These are phyloP conservation scores for Thelephora ganbajun DNA, from an alignment of 768 basidiomycete species.

Conservation along the genomic window DNA sequence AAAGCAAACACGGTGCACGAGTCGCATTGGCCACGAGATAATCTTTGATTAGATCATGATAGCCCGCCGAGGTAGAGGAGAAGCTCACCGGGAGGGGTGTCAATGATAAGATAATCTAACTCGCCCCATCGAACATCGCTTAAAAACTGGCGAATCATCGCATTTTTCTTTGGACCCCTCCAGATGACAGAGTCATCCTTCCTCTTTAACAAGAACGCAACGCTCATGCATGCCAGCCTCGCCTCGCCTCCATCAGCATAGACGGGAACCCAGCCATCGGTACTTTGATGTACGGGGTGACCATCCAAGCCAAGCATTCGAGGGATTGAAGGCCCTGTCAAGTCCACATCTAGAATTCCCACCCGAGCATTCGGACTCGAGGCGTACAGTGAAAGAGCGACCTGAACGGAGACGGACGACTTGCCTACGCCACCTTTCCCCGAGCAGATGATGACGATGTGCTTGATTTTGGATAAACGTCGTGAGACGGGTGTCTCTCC, in stretches of 20 bases:
- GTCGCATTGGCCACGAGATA: neutral
- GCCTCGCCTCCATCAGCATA: constrained; percentile 74
- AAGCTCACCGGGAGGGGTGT: constrained; percentile 85
- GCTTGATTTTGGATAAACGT: constrained; percentile 60
- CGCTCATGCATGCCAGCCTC: constrained; percentile 87
- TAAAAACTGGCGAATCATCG: constrained; percentile 93
- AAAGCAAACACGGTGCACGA: constrained; percentile 9
- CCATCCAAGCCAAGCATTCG: constrained; percentile 90
- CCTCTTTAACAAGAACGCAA: constrained; percentile 86
- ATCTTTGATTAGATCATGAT: neutral
- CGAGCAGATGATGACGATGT: constrained; percentile 85
- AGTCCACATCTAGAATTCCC: constrained; percentile 87
- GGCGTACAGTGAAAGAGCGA: constrained; percentile 75
- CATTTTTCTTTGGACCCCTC: constrained; percentile 98
- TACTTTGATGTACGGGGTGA: constrained; percentile 82
- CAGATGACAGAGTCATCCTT: constrained; percentile 92
- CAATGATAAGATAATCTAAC: constrained; percentile 85
- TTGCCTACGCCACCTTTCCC: constrained; percentile 99
- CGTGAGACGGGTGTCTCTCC: constrained; percentile 48
- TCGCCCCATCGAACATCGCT: constrained; percentile 93
- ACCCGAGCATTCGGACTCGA: constrained; percentile 55
- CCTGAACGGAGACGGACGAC: constrained; percentile 87
- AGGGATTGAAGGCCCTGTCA: constrained; percentile 90
- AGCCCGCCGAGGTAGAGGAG: neutral
- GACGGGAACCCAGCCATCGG: constrained; percentile 95